Percentiles rank a stretch among this genome's conserved stretches.
These are phyloP conservation scores for Paraconiothyrium sp. DNA, from an alignment of 2,329 filamentous ascomycete genomes.

Conservation along the genomic window DNA sequence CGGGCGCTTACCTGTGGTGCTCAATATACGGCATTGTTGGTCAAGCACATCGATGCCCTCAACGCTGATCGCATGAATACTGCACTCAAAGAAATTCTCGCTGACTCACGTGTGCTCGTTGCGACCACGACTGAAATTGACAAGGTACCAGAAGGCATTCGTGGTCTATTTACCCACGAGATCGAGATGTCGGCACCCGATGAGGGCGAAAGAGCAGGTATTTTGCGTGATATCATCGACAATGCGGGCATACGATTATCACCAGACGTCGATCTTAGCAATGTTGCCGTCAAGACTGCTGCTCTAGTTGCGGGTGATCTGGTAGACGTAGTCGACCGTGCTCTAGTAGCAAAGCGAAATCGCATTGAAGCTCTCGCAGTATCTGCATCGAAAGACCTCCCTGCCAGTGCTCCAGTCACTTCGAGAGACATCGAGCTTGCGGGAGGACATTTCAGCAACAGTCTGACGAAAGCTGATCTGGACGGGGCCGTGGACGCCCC, in stretches of 20 bases:
- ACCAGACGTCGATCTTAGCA: slow-evolving; percentile 81
- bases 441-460: slow-evolving; percentile 80
- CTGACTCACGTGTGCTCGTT: slow-evolving; percentile 82
- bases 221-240: slow-evolving; percentile 80
- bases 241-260: slow-evolving; percentile 80
- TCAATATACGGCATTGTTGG: slow-evolving; percentile 82
- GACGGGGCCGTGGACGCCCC: slow-evolving; percentile 94
- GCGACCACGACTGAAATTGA: slow-evolving; percentile 96
- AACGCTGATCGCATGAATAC: slow-evolving; percentile 90
- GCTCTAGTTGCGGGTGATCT: slow-evolving; percentile 94
- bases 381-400: slow-evolving; percentile 51
- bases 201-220: slow-evolving; percentile 89
- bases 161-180: slow-evolving; percentile 93
- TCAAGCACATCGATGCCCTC: slow-evolving; percentile 89
- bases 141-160: slow-evolving; percentile 88
- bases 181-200: slow-evolving; percentile 93
- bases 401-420: slow-evolving; percentile 60
- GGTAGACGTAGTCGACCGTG: slow-evolving; percentile 92
- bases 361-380: slow-evolving; percentile 78
- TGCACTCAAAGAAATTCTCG: slow-evolving; percentile 83
- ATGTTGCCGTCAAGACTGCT: slow-evolving; percentile 92
- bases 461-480: slow-evolving; percentile 84
- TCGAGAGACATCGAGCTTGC: slow-evolving; percentile 87
- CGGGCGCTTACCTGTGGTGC: slow-evolving; percentile 88
- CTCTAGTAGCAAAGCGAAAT: slow-evolving; percentile 77